These are phyloP conservation scores for Aspergillus haitiensis DNA, from an alignment of 495 filamentous ascomycete species.

Conservation along the genomic window DNA sequence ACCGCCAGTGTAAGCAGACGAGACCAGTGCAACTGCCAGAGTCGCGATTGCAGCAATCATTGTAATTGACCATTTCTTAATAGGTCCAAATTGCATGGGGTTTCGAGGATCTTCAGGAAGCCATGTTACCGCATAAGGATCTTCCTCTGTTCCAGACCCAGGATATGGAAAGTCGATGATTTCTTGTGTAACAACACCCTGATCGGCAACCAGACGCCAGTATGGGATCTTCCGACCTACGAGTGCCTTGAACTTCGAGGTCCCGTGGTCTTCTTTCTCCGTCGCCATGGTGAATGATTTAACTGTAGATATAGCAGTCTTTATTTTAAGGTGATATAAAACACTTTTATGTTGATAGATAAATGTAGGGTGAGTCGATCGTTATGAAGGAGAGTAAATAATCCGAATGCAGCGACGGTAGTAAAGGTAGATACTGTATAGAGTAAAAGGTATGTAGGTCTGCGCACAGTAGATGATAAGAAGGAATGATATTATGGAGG, in stretches of 20 bases:
- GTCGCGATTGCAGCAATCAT: slow-evolving; percentile 64
- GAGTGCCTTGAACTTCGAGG: slow-evolving; percentile 35
- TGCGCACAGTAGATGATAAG: no score
- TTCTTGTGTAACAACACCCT: slow-evolving; percentile 55
- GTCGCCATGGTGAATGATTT: slow-evolving; percentile 31
- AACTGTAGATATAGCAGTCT: not conserved
- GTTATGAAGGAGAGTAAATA: no score
- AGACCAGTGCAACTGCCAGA: slow-evolving; percentile 72
- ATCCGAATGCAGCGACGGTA: no score
- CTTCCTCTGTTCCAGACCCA: slow-evolving; percentile 69
- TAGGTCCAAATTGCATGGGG: slow-evolving; percentile 61
- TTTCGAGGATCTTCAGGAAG: slow-evolving; percentile 70
- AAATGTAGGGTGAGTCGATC: no score
- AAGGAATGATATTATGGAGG: no score
- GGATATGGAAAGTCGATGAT: slow-evolving; percentile 61
- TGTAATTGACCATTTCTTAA: slow-evolving; percentile 72
- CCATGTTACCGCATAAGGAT: slow-evolving; percentile 75
- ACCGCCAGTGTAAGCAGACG: slow-evolving; percentile 75
- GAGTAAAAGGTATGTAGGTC: no score
- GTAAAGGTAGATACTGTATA: no score
- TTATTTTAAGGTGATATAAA: not conserved
- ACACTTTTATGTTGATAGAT: not conserved
- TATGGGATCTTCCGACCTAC: slow-evolving; percentile 41
- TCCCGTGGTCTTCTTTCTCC: slow-evolving; percentile 25
- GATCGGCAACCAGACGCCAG: slow-evolving; percentile 50